phyloP scores from a whole-genome alignment of 2,329 filamentous ascomycete genomes.

The Calonectria pauciramosa region DNA sequence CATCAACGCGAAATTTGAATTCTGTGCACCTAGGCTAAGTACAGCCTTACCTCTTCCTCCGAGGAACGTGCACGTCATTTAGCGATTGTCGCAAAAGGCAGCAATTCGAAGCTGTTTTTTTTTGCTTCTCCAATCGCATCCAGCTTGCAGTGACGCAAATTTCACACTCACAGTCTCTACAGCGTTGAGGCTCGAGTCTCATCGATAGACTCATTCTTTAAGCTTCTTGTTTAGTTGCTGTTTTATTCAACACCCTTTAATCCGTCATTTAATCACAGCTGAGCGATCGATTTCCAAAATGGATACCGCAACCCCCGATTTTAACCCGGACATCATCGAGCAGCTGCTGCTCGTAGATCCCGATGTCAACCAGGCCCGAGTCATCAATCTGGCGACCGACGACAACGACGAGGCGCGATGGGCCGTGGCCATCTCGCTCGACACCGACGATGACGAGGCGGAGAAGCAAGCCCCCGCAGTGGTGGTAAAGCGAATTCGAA shows the following conservation, averaged over 20 bases:
- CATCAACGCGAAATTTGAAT: constrained; percentile 13
- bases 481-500: constrained; percentile 19
- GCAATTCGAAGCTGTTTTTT: background rate
- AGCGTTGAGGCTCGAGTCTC: constrained; percentile 18
- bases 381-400: constrained; percentile 9
- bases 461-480: background rate
- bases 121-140: constrained; percentile 11
- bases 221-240: constrained; percentile 7
- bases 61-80: constrained; percentile 7
- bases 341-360: constrained; percentile 22
- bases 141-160: constrained; percentile 10
- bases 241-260: background rate
- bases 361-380: constrained; percentile 15
- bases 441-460: background rate
- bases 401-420: constrained; percentile 13
- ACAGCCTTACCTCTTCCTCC: background rate
- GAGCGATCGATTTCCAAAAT: constrained; percentile 2
- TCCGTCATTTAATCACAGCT: constrained; percentile 15
- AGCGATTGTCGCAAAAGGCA: constrained; percentile 10
- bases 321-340: constrained; percentile 17
- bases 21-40: background rate
- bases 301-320: constrained; percentile 8
- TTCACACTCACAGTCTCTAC: constrained; percentile 17
- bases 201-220: constrained; percentile 13
- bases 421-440: constrained; percentile 18